phyloP scores from a whole-genome alignment of 106 monocot species.

The Platanthera guangdongensis region DNA sequence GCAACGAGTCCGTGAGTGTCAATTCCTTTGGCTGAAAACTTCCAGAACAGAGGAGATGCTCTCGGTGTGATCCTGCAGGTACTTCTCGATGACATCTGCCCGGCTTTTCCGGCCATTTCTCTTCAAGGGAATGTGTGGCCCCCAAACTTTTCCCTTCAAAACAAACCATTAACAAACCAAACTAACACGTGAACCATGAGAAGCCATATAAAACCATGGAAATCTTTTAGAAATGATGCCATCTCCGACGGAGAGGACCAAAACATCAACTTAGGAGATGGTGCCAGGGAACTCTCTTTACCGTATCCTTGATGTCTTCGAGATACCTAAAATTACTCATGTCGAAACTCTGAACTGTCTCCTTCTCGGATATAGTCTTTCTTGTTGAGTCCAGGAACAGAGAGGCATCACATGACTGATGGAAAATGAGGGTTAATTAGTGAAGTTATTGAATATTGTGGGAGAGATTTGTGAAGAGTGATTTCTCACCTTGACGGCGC shows the following conservation, averaged over 20 bases:
- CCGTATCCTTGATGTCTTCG: constrained; percentile 69
- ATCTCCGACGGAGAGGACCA: constrained; percentile 63
- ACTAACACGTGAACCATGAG: too few relatives aligned
- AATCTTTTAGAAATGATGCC: constrained; percentile 41
- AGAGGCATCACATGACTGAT: constrained; percentile 75
- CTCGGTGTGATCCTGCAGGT: constrained; percentile 71
- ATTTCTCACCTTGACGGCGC: constrained; percentile 54
- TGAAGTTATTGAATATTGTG: too few relatives aligned
- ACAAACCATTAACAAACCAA: background rate
- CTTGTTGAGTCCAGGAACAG: constrained; percentile 71
- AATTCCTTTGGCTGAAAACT: constrained; percentile 60
- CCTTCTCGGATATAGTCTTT: constrained; percentile 69
- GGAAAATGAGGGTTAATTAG: too few relatives aligned
- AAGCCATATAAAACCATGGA: too few relatives aligned
- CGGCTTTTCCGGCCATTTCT: constrained; percentile 60
- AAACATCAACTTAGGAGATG: constrained; percentile 64
- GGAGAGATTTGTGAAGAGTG: too few relatives aligned
- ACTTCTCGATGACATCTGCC: constrained; percentile 42
- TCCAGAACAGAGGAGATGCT: constrained; percentile 53
- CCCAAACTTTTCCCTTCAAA: constrained; percentile 24
- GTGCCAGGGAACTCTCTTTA: constrained; percentile 78
- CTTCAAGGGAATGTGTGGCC: constrained; percentile 65
- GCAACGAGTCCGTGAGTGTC: constrained; percentile 55
- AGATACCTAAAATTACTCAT: constrained; percentile 78
- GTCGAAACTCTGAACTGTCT: constrained; percentile 71